A percentile compares a stretch with the other conserved stretches of the same genome.
phyloP scores from a whole-genome alignment of 176 grass and related monocot genomes.

The Elymus sibiricus region DNA sequence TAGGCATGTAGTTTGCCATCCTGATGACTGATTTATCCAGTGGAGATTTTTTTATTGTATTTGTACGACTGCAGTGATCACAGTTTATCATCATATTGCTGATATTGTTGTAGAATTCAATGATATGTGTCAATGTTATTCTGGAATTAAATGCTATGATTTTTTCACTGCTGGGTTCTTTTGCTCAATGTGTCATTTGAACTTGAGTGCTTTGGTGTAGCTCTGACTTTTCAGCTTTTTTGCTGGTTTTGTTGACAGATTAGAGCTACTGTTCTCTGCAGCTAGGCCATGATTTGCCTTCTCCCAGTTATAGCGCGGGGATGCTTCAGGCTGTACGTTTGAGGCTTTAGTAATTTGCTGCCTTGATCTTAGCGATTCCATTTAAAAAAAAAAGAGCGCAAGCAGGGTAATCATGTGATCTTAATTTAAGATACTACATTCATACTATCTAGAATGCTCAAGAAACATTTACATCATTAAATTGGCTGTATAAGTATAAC shows the following conservation, averaged over 20 bases:
- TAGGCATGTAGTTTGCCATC: constrained; percentile 16
- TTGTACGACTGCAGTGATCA: background rate
- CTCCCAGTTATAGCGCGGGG: no score
- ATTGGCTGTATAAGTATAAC: background rate
- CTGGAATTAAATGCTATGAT: background rate
- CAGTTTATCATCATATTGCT: background rate
- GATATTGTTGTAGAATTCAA: background rate
- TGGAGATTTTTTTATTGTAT: background rate
- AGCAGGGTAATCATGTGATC: background rate
- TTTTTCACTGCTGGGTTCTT: background rate
- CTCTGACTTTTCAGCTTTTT: background rate
- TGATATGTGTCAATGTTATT: no score
- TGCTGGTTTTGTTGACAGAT: background rate
- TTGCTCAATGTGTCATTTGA: background rate
- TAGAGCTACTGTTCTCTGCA: no score
- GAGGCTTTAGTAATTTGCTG: background rate
- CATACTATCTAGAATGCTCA: background rate
- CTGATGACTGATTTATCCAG: background rate
- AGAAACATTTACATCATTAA: background rate
- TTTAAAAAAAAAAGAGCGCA: background rate
- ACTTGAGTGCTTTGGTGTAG: background rate
- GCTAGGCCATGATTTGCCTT: no score
- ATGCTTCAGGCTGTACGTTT: background rate
- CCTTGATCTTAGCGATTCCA: background rate
- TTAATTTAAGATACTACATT: constrained; percentile 6